These are phyloP conservation scores for Pseudoturritis turrita DNA, from an alignment of 345 rosid genomes.

Conservation along the genomic window DNA sequence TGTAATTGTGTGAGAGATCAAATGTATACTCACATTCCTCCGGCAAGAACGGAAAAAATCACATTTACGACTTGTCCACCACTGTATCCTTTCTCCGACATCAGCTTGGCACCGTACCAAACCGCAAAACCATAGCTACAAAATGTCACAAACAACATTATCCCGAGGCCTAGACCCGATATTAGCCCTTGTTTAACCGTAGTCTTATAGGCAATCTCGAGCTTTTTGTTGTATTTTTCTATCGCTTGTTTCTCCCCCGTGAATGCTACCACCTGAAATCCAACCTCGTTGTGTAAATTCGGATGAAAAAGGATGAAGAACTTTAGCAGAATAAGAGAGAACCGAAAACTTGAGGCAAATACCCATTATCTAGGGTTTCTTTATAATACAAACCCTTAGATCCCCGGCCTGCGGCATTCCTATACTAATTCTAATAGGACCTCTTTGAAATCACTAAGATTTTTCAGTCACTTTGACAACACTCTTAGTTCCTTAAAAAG, in stretches of 20 bases:
- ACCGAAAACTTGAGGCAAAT: no score
- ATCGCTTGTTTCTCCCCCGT: slow-evolving; percentile 18
- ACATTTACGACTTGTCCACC: slow-evolving; percentile 15
- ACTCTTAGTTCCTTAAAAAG: no score
- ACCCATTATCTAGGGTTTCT: no score
- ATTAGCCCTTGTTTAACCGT: not conserved
- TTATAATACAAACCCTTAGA: no score
- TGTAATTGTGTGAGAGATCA: not conserved
- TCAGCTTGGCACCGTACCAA: slow-evolving; percentile 7
- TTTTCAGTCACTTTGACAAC: no score
- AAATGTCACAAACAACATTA: slow-evolving; percentile 2
- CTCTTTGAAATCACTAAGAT: no score
- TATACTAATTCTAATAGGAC: no score
- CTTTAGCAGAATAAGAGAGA: no score
- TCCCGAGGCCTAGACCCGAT: slow-evolving; percentile 5
- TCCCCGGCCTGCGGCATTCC: no score
- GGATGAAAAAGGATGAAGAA: no score
- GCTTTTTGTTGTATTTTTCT: not conserved
- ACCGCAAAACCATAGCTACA: slow-evolving; percentile 12
- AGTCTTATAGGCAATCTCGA: not conserved
- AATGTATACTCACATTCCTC: slow-evolving; percentile 1
- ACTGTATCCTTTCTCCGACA: not conserved
- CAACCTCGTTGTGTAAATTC: not conserved
- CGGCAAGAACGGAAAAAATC: slow-evolving; percentile 1
- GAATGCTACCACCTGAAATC: slow-evolving; percentile 5